Base-by-base conservation (phyloP, 129 eudicot genomes). In the Flaveria brownii region DNA sequence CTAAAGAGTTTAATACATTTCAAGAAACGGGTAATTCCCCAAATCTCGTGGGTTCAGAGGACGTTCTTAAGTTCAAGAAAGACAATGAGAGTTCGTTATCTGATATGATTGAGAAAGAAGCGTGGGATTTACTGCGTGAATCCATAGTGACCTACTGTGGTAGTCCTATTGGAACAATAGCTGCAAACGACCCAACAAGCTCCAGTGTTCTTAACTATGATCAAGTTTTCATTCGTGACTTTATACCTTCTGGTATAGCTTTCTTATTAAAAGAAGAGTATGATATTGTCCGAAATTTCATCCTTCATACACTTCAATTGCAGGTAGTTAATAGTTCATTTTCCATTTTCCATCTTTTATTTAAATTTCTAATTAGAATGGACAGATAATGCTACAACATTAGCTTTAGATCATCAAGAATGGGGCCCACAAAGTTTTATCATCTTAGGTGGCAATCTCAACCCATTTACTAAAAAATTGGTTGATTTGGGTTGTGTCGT, bases 211-310 rank as follows among this genome's bases (percentile, higher is more conserved):
- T 86, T 71, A 90, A 90, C 70, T 90, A 88, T 71, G 96, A 90
- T 70, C 96, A 90, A 81, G 96, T 90, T 67, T 90, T 90, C 68
- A 90, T 90, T 39, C 92, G 93, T 18, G 93, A 90, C 61, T 90
- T 90, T 49, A 82, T 88, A 60, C 92, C 96, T 59, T 88, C 96
- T 23, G 96, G 89, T 45, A 72, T 90, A 23, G 96, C 93, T 75
- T 90, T 90, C 70, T 79, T 90, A 15, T 70, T 90, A 83, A 90
- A 90, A 80, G 96, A 86, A 28, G 97, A 92, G 70, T 80, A 82
- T 77, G 97, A 92, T 17, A 87, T 89, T 63, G 97, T 89, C 28
- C 82, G 89, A 2, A 92, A 79, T 81, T 92, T 92, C 82, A 84
- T 92, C 62, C 90, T 92, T 70, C 91, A 92, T 83, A 92, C 92